Evolutionary conservation across 805 yeast species (phyloP).

Genomic region (Saccharomycodes ludwigii): DNA sequence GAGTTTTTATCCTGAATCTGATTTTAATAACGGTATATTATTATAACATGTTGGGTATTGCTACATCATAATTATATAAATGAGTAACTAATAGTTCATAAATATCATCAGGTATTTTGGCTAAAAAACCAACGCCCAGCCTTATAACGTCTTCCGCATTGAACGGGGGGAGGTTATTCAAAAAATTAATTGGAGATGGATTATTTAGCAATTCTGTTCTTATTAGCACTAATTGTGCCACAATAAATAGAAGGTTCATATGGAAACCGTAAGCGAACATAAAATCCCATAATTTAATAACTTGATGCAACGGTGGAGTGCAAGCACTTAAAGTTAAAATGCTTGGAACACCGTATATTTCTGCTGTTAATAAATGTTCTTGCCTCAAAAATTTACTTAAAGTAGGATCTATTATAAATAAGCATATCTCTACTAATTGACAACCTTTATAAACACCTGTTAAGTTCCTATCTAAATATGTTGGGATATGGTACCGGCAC

Average conservation of each 20-base stretch:
- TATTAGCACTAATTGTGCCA: conserved; percentile 67
- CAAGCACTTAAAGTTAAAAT: conserved; percentile 79
- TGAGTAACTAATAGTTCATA: conserved; percentile 29
- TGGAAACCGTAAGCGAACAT: conserved; percentile 85
- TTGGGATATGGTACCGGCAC: conserved; percentile 54
- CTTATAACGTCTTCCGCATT: conserved; percentile 67
- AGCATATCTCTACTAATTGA: conserved; percentile 57
- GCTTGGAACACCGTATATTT: conserved; percentile 76
- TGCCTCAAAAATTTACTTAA: conserved; percentile 37
- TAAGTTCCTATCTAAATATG: conserved; percentile 64
- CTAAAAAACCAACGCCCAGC: conserved; percentile 66
- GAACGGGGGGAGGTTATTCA: conserved; percentile 61
- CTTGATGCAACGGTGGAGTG: conserved; percentile 71
- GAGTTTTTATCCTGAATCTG: conserved; percentile 4
- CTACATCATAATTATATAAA: conserved; percentile 4
- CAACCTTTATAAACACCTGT: conserved; percentile 74
- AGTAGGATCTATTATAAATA: conserved; percentile 62
- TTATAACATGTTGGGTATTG: background rate
- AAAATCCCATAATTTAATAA: conserved; percentile 78
- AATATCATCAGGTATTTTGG: conserved; percentile 54
- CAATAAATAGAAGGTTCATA: conserved; percentile 70
- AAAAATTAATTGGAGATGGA: conserved; percentile 53
- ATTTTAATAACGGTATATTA: conserved; percentile 5
- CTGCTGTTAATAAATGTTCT: conserved; percentile 50
- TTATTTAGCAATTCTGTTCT: conserved; percentile 49